Conservation (phyloP, 1,139 yeast genomes). For the Lodderomyces jiufengensis region DNA sequence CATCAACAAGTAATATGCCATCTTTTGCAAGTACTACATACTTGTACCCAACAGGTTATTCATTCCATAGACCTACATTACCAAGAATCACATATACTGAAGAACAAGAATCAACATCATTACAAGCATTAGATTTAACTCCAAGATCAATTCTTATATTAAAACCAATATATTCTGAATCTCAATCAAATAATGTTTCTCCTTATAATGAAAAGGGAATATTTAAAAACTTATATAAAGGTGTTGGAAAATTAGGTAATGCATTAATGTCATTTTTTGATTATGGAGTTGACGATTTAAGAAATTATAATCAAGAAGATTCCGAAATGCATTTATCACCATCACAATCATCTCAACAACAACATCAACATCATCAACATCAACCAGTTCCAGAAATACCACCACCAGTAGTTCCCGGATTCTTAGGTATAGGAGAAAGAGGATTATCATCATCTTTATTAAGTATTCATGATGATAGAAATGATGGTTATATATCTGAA, state of each 20-base stretch:
- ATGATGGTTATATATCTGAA: slow-evolving; percentile 1
- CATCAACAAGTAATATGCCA: slow-evolving; percentile 27
- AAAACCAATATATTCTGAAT: slow-evolving; percentile 47
- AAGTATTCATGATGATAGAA: slow-evolving; percentile 14
- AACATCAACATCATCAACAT: slow-evolving; percentile 1
- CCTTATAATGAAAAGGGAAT: slow-evolving; percentile 15
- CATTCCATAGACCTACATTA: slow-evolving; percentile 36
- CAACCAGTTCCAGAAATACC: too few relatives aligned
- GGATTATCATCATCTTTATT: slow-evolving; percentile 18
- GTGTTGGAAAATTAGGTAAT: slow-evolving; percentile 19
- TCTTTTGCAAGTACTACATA: slow-evolving; percentile 35
- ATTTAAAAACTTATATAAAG: slow-evolving; percentile 15
- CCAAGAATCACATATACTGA: slow-evolving; percentile 40
- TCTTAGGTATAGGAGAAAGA: slow-evolving; percentile 19
- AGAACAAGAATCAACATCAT: slow-evolving; percentile 49
- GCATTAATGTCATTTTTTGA: slow-evolving; percentile 44
- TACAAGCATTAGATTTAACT: slow-evolving; percentile 47
- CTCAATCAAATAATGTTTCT: slow-evolving; percentile 16
- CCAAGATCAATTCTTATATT: slow-evolving; percentile 69
- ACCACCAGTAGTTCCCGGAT: slow-evolving; percentile 15
- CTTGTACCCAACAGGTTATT: slow-evolving; percentile 34
- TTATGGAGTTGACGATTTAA: slow-evolving; percentile 30
- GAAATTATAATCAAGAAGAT: slow-evolving; percentile 1
- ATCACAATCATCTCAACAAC: slow-evolving; percentile 2
- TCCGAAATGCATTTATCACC: too few relatives aligned